Percentiles rank a stretch among this genome's conserved stretches.
Conservation (phyloP, 1,139 yeast genomes). For the Blastobotrys raffinosifermentans region DNA sequence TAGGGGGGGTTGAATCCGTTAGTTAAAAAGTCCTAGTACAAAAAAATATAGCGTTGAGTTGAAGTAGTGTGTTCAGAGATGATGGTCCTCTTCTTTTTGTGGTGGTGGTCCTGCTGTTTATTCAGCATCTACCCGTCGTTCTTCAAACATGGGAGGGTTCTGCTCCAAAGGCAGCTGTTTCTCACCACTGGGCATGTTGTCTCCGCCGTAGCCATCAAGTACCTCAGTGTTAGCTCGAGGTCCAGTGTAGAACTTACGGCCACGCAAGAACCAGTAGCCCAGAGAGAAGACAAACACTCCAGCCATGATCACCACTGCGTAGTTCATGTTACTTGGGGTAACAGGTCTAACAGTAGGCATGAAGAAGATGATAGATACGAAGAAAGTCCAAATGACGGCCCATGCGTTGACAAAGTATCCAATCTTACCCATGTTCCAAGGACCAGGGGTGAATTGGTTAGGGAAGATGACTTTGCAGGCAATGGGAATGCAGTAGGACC, state of each 20-base stretch:
- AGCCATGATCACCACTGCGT: constrained; percentile 63
- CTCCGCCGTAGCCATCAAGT: constrained; percentile 6
- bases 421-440: constrained; percentile 59
- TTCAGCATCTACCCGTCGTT: not conserved
- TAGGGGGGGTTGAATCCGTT: no score
- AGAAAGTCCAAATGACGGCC: constrained; percentile 38
- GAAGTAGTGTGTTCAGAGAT: no score
- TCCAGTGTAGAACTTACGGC: constrained; percentile 19
- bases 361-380: constrained; percentile 40
- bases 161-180: not conserved
- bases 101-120: no score
- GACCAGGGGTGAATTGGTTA: constrained; percentile 56
- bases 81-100: no score
- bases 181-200: not conserved
- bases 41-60: no score
- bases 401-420: constrained; percentile 49
- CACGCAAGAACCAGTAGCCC: constrained; percentile 20
- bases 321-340: constrained; percentile 60
- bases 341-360: constrained; percentile 65
- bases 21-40: no score
- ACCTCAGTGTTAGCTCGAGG: constrained; percentile 17
- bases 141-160: not conserved
- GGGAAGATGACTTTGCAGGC: constrained; percentile 49
- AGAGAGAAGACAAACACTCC: constrained; percentile 33
- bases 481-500: constrained; percentile 66